Conservation (phyloP, 805 yeast genomes). For the Aciculoconidium aculeatum region DNA sequence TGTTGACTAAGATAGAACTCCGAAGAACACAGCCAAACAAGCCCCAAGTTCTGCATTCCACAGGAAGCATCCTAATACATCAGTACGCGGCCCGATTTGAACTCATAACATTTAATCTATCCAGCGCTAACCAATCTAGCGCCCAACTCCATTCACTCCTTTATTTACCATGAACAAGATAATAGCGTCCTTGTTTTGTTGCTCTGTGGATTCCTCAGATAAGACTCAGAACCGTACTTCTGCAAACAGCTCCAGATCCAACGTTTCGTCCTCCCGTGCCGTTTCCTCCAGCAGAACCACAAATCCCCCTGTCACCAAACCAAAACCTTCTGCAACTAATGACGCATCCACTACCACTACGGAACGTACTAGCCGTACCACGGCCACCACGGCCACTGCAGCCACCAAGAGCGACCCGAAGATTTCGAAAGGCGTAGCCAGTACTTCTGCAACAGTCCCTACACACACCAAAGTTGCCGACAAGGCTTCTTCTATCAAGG, state of each 20-base stretch:
- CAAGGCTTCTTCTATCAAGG: slow-evolving; percentile 3
- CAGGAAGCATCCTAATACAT: too few relatives aligned
- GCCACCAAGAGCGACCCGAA: slow-evolving; percentile 1
- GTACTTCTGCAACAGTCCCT: background rate
- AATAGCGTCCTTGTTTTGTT: slow-evolving; percentile 31
- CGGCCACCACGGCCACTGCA: background rate
- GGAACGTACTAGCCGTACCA: too few relatives aligned
- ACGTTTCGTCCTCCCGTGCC: slow-evolving; percentile 1
- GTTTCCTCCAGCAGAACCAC: slow-evolving; percentile 3
- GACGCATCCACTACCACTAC: too few relatives aligned
- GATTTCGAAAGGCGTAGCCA: slow-evolving; percentile 1
- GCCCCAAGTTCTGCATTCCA: too few relatives aligned
- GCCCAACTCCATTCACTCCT: background rate
- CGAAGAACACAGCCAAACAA: too few relatives aligned
- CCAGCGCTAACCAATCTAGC: background rate
- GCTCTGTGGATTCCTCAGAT: slow-evolving; percentile 24
- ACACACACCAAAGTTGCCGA: background rate
- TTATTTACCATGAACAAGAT: slow-evolving; percentile 22
- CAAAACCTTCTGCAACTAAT: too few relatives aligned
- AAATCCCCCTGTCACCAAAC: too few relatives aligned
- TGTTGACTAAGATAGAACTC: too few relatives aligned
- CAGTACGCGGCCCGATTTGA: too few relatives aligned
- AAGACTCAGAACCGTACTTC: background rate
- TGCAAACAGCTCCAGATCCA: too few relatives aligned
- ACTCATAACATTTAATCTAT: too few relatives aligned